Conservation (phyloP, 2,329 filamentous ascomycete species). For the Pyrenophora tritici-repentis region DNA sequence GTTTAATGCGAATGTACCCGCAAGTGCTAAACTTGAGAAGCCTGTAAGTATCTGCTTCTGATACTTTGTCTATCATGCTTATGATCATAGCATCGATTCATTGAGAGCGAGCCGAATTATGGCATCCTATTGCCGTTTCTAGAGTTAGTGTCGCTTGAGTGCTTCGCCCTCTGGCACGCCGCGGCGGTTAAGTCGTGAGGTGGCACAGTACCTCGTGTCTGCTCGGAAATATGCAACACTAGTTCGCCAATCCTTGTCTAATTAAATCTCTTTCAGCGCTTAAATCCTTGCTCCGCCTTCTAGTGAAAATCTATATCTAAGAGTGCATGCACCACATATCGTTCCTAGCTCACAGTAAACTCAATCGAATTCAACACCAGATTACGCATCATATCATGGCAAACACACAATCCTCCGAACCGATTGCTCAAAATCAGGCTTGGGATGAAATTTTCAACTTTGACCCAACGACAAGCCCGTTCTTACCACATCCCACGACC, state of each 20-base stretch:
- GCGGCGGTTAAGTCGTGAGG: neutral
- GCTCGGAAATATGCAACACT: too few species aligned
- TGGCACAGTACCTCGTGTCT: too few species aligned
- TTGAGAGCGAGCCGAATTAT: too few species aligned
- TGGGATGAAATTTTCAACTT: too few species aligned
- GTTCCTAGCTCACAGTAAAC: neutral
- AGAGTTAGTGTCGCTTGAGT: neutral
- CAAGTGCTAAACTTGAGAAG: too few species aligned
- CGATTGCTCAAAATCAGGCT: too few species aligned
- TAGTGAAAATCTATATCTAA: neutral
- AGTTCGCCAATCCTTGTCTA: neutral
- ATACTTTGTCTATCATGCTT: neutral
- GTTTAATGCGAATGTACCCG: too few species aligned
- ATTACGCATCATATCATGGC: too few species aligned
- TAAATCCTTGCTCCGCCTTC: neutral
- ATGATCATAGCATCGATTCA: neutral
- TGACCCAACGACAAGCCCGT: too few species aligned
- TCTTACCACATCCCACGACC: too few species aligned
- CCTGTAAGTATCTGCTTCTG: neutral
- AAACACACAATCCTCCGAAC: too few species aligned
- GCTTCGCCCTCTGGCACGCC: slow-evolving; percentile 3
- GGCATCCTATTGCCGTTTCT: slow-evolving; percentile 5
- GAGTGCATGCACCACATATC: neutral
- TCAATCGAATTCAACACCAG: neutral
- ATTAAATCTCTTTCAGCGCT: neutral